Evolutionary conservation across 352 stramenopile species (phyloP), one percentile per base, ranked within the genome.

Genomic region (Aphanomyces stellatus): DNA sequence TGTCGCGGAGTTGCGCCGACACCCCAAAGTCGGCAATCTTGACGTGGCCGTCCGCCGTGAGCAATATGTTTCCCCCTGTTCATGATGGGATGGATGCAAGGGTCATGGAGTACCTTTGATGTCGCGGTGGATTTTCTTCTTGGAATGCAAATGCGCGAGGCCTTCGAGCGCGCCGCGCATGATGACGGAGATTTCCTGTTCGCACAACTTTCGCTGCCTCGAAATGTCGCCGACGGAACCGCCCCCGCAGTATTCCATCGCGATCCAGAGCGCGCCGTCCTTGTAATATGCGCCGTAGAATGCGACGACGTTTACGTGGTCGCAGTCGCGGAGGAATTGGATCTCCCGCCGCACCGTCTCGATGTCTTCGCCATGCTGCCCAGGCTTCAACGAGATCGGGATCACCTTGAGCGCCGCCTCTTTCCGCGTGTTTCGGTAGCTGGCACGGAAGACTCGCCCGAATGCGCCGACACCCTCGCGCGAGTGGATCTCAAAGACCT

Each of bases 11-110:
- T 60, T 88, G 79, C 28, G 81, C 81, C 19, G 83, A 90, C 11
- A 94, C 84, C 8, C 87, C 87, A 83, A 98, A 98, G 79, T 97
- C 91, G 2, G 91, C 90, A 33, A 99, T 87, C 74, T 99, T 99
- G 65, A 98, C 94, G 70, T 93, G 74, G 1, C 93, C 95, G 30
- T 90, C 76, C 22, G 74, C 73, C 6, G 92, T 98, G 8, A 99
- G 78, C n/a, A 99, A 72, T 48, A 99, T 96, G 71, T 98, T 99
- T 34, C 93, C 95, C 42, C 91, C 87, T 74, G 88, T 89, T 6
- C 5, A 25, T 27, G 43, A 30, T 28, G 3, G 43, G 19, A 27
- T 8, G 43, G 11, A 53, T 10, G 8, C 43, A n/a, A 53, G 43
- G 43, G 15, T 17, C n/a, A 35, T 25, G 51, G 31, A 27, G 11